Percentiles rank a stretch among this genome's conserved stretches.
Evolutionary conservation across 2,329 filamentous ascomycete genomes (phyloP).

Genomic region (Ascochyta koolunga): DNA sequence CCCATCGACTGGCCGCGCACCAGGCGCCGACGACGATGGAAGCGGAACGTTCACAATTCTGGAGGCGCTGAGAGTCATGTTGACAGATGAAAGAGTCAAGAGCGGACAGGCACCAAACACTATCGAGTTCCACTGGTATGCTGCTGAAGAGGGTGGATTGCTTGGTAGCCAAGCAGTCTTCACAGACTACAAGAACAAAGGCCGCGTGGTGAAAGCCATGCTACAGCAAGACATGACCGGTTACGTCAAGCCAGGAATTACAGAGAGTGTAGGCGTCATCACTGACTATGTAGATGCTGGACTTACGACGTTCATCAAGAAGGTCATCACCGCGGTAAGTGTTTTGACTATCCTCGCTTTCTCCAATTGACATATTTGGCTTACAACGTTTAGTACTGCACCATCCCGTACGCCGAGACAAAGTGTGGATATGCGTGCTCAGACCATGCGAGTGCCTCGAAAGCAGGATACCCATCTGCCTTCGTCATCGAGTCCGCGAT

Average conservation of each 20-base stretch:
- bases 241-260: constrained; percentile 77
- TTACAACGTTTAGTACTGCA: constrained; percentile 69
- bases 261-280: constrained; percentile 87
- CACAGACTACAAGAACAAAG: constrained; percentile 72
- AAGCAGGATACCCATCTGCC: constrained; percentile 73
- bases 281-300: constrained; percentile 83
- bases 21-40: constrained; percentile 91
- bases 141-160: constrained; percentile 84
- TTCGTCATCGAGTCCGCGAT: constrained; percentile 77
- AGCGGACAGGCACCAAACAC: constrained; percentile 78
- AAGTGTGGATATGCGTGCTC: constrained; percentile 86
- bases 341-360: neutral
- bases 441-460: constrained; percentile 73
- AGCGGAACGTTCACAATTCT: constrained; percentile 91
- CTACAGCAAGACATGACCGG: constrained; percentile 94
- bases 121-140: constrained; percentile 96
- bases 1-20: constrained; percentile 78
- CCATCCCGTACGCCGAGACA: constrained; percentile 81
- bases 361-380: neutral
- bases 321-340: constrained; percentile 66
- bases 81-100: constrained; percentile 70
- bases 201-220: constrained; percentile 86
- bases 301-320: constrained; percentile 86
- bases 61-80: constrained; percentile 81
- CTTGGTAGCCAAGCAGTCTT: constrained; percentile 90